phyloP scores from a whole-genome alignment of 768 basidiomycete genomes.

The Lepiota venenata region DNA sequence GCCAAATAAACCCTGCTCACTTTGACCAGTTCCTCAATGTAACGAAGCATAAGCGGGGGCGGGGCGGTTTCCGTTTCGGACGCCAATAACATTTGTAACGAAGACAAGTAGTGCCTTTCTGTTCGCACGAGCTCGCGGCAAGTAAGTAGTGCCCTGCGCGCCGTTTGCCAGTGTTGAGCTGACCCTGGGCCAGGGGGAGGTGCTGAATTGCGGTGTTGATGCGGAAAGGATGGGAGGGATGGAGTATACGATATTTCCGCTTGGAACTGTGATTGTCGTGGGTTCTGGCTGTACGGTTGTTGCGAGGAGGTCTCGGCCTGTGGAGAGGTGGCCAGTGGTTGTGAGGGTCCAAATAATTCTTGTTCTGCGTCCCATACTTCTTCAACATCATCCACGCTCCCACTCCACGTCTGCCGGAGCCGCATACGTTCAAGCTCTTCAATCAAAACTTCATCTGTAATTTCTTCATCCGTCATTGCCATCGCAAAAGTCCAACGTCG shows the following conservation, averaged over 20 bases:
- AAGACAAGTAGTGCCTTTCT: slow-evolving; percentile 38
- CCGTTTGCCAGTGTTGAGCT: slow-evolving; percentile 31
- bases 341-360: slow-evolving; percentile 2
- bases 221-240: slow-evolving; percentile 22
- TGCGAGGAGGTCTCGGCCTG: neutral
- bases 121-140: slow-evolving; percentile 41
- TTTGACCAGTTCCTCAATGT: slow-evolving; percentile 47
- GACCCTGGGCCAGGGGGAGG: slow-evolving; percentile 18
- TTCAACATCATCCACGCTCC: slow-evolving; percentile 15
- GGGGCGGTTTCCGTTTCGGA: slow-evolving; percentile 41
- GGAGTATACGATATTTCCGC: slow-evolving; percentile 18
- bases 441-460: slow-evolving; percentile 49
- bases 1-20: slow-evolving; percentile 49
- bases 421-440: slow-evolving; percentile 44
- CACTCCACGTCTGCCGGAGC: slow-evolving; percentile 10
- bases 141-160: slow-evolving; percentile 33
- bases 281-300: neutral
- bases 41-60: slow-evolving; percentile 47
- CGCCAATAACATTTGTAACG: slow-evolving; percentile 28
- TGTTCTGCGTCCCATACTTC: slow-evolving; percentile 17
- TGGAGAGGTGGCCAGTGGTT: slow-evolving; percentile 2
- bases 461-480: slow-evolving; percentile 46
- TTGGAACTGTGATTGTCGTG: neutral
- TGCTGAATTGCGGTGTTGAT: slow-evolving; percentile 20
- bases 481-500: slow-evolving; percentile 39